Percentiles rank a stretch among this genome's conserved stretches.
Evolutionary conservation across 2,329 filamentous ascomycete species (phyloP).

Genomic region (Cryoendolithus antarcticus): DNA sequence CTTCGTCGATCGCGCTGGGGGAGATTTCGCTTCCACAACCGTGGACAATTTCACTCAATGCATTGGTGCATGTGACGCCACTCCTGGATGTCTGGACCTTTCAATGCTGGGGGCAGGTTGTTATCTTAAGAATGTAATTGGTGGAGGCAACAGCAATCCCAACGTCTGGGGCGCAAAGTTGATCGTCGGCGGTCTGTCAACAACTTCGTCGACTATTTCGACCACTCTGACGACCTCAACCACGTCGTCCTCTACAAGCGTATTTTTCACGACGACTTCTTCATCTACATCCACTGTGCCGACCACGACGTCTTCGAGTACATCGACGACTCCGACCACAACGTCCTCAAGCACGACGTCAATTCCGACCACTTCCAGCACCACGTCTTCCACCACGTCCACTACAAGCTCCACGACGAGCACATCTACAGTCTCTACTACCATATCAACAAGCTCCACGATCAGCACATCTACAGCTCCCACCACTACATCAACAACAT

Average conservation of each 20-base stretch:
- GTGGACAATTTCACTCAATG: conserved; percentile 5
- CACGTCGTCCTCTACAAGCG: not conserved
- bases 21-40: conserved; percentile 6
- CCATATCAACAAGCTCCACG: conserved; percentile 1
- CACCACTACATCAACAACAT: not conserved
- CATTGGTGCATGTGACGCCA: conserved; percentile 7
- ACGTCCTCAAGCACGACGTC: not conserved
- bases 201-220: not conserved
- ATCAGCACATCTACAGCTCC: conserved; percentile 1
- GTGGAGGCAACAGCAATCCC: conserved; percentile 9
- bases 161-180: conserved; percentile 19
- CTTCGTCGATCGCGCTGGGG: conserved; percentile 13
- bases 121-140: conserved; percentile 18
- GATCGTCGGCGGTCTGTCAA: conserved; percentile 1
- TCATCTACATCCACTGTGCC: not conserved
- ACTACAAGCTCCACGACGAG: conserved; percentile 1
- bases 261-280: not conserved
- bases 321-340: not conserved
- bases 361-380: conserved; percentile 1
- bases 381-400: not conserved
- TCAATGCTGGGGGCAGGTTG: conserved; percentile 9
- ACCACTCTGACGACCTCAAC: not conserved
- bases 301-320: not conserved
- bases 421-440: conserved; percentile 1
- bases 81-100: conserved; percentile 9